Base-by-base conservation (phyloP, 2,329 filamentous ascomycete species). In the Ceratocystis destructans region DNA sequence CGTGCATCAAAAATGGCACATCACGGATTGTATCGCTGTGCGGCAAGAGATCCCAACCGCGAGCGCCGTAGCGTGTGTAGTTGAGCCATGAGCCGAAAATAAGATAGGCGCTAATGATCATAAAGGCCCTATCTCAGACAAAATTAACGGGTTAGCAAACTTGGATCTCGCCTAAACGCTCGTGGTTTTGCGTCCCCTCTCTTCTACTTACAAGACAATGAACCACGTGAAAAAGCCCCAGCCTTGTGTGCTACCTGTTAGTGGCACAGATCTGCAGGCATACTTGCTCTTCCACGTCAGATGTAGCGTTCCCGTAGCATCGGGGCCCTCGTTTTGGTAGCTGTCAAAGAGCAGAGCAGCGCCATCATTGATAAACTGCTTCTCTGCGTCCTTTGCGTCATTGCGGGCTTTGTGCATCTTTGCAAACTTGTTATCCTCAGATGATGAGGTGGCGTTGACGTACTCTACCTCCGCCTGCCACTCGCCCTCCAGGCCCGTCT, bases 221-320 rank as follows among this genome's bases (percentile, higher is more conserved):
- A 97, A 83, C 94, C 94, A 99, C 20, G 93, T 96, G 73, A 97
- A 97, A 79, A 96, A 94, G 1, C 94, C 94, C 94, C 93, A 97
- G 73, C 84, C 82, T 64, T 79, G 70, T 33, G 73, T 75, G 53
- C 79, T 77, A 8, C 77, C 78, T 17, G 79, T 76, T 61, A 78
- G 76, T 69, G 78, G 77, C 37, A 78, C 76, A 45, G 71, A 79
- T 73, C 90, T 86, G 74, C 94, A 97, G 0, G 90, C 93, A 73
- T 90, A 86, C 75, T 93, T 90, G 15, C 93, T 96, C 73, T 82
- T 79, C 93, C 93, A 99, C 45, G 88, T 86, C 72, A 97, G 75
- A 65, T 86, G 83, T 69, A 97, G 76, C 10, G 90, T 82, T 68
- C 84, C 83, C 1, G 79, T 75, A 31, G 81, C 77, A 6, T 78